Percentiles rank a stretch among this genome's conserved stretches.
Conservation (phyloP, 192 early-diverging fungal genomes). For the Coemansia sp. region DNA sequence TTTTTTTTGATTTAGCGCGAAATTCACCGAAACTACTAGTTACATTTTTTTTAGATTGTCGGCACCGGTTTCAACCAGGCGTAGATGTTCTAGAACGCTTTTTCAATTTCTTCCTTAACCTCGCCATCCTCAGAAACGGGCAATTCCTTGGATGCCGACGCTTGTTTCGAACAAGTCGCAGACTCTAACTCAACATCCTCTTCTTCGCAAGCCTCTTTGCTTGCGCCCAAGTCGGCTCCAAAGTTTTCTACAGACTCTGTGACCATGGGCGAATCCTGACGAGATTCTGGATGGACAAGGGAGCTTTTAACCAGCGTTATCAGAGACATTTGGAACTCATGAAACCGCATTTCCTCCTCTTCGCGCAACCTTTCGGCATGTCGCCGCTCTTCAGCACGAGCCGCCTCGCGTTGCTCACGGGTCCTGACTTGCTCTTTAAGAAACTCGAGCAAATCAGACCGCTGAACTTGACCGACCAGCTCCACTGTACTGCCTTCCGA, state of each 20-base stretch:
- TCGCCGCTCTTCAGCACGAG: conserved; percentile 33
- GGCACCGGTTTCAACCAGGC: conserved; percentile 1
- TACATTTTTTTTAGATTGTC: not conserved
- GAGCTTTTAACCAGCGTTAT: conserved; percentile 33
- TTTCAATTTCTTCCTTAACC: conserved; percentile 7
- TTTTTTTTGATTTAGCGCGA: not conserved
- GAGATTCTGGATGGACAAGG: conserved; percentile 19
- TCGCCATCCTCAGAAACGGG: not conserved
- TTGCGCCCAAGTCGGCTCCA: not conserved
- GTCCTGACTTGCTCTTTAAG: conserved; percentile 34
- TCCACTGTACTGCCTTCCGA: conserved; percentile 14
- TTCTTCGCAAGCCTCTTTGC: not conserved
- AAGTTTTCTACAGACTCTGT: not conserved
- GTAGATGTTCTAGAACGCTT: conserved; percentile 6
- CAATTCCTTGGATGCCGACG: not conserved
- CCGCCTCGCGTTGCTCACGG: conserved; percentile 38
- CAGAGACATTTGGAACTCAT: conserved; percentile 55
- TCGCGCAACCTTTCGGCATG: conserved; percentile 33
- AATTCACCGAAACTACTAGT: not conserved
- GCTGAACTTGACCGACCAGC: conserved; percentile 30
- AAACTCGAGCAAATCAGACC: conserved; percentile 41
- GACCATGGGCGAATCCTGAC: conserved; percentile 5
- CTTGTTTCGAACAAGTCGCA: not conserved
- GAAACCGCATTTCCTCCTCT: conserved; percentile 50
- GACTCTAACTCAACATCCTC: not conserved